A percentile compares a stretch with the other conserved stretches of the same genome.
phyloP scores from a whole-genome alignment of 148 eudicot species.

The Rhododendron ovatum region DNA sequence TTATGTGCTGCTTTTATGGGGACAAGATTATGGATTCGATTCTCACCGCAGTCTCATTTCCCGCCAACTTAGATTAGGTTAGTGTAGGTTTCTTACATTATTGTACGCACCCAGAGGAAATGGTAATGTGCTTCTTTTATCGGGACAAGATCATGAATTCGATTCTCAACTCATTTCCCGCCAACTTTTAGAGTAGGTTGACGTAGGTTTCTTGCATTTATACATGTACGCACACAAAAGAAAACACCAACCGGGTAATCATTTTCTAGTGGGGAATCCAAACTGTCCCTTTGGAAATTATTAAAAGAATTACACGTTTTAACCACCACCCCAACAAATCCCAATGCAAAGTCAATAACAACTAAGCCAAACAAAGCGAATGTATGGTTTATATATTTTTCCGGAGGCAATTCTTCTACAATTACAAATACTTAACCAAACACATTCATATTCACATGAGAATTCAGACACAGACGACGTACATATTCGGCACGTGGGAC shows the following conservation, averaged over 20 bases:
- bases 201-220: neutral
- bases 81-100: neutral
- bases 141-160: too few species aligned
- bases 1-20: too few species aligned
- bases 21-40: too few species aligned
- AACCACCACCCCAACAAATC: neutral
- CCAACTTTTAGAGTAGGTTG: neutral
- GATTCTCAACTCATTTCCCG: neutral
- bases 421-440: too few species aligned
- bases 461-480: too few species aligned
- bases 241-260: neutral
- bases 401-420: too few species aligned
- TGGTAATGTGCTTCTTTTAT: too few species aligned
- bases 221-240: neutral
- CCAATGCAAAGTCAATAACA: too few species aligned
- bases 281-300: neutral
- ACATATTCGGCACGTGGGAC: too few species aligned
- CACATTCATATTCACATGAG: too few species aligned
- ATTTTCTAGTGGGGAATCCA: neutral
- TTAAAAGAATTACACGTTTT: neutral
- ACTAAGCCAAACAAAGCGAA: too few species aligned
- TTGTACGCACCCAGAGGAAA: neutral
- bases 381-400: too few species aligned
- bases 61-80: neutral
- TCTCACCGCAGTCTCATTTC: neutral